A percentile compares a stretch with the other conserved stretches of the same genome.
Conservation (phyloP, 768 basidiomycete genomes). For the Agrocybe pediades region DNA sequence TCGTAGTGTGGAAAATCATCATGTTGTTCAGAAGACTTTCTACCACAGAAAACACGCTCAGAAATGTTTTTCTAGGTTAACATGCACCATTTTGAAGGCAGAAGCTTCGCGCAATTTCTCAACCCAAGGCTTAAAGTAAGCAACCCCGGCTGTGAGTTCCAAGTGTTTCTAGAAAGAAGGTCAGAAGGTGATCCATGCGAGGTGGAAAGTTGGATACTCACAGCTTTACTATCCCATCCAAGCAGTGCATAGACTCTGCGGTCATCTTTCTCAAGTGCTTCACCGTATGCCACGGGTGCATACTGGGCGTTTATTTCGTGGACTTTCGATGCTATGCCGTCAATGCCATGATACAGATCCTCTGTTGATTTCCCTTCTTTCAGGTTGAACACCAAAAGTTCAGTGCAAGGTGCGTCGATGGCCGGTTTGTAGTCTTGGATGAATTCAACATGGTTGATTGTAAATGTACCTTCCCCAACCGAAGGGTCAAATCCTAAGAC, state of each 20-base stretch:
- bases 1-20: no score
- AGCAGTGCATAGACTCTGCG: conserved; percentile 3
- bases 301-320: neutral
- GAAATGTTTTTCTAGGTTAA: neutral
- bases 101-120: neutral
- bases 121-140: neutral
- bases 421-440: conserved; percentile 11
- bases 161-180: neutral
- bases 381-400: conserved; percentile 9
- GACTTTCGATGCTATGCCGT: neutral
- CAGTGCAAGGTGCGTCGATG: conserved; percentile 13
- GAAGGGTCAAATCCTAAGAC: conserved; percentile 14
- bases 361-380: conserved; percentile 2
- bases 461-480: conserved; percentile 8
- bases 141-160: neutral
- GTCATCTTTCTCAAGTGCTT: conserved; percentile 4
- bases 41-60: neutral
- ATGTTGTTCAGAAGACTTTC: no score
- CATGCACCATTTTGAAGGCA: neutral
- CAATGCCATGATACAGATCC: neutral
- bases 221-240: conserved; percentile 13
- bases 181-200: neutral
- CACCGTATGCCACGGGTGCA: conserved; percentile 10
- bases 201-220: neutral
- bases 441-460: conserved; percentile 19